phyloP scores from a whole-genome alignment of 2,329 filamentous ascomycete genomes.

The Fusarium redolens region DNA sequence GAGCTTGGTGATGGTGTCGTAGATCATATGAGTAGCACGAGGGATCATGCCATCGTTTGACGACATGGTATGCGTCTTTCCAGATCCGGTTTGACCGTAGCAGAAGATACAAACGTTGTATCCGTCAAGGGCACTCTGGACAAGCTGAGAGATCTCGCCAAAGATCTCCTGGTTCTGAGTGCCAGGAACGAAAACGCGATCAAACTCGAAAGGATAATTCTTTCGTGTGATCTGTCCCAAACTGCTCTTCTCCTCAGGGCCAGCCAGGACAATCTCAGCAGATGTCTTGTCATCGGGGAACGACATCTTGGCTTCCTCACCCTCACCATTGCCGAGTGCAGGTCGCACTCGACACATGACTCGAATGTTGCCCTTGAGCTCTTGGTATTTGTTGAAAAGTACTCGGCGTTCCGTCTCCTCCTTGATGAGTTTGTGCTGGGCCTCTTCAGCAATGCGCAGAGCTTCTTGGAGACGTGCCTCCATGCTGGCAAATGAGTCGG shows the following conservation, averaged over 20 bases:
- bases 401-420: constrained; percentile 92
- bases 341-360: constrained; percentile 98
- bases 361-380: constrained; percentile 97
- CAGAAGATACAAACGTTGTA: constrained; percentile 99
- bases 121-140: constrained; percentile 94
- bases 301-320: constrained; percentile 76
- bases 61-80: constrained; percentile 98
- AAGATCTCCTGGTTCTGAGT: constrained; percentile 89
- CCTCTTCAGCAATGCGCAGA: constrained; percentile 73
- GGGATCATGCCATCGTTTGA: constrained; percentile 94
- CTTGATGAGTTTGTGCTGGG: constrained; percentile 84
- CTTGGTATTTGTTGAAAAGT: constrained; percentile 97
- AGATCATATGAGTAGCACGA: constrained; percentile 91
- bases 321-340: constrained; percentile 67
- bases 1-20: constrained; percentile 83
- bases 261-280: constrained; percentile 86
- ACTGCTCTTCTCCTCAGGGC: constrained; percentile 85
- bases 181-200: constrained; percentile 86
- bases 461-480: constrained; percentile 85
- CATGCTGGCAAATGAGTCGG: constrained; percentile 84
- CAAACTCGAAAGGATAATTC: constrained; percentile 88
- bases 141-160: constrained; percentile 94
- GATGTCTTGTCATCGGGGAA: constrained; percentile 88
- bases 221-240: constrained; percentile 81
- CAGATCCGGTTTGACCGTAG: constrained; percentile 96